Evolutionary conservation across 106 monocot species (phyloP).

Genomic region (Acanthochlamys bracteata): DNA sequence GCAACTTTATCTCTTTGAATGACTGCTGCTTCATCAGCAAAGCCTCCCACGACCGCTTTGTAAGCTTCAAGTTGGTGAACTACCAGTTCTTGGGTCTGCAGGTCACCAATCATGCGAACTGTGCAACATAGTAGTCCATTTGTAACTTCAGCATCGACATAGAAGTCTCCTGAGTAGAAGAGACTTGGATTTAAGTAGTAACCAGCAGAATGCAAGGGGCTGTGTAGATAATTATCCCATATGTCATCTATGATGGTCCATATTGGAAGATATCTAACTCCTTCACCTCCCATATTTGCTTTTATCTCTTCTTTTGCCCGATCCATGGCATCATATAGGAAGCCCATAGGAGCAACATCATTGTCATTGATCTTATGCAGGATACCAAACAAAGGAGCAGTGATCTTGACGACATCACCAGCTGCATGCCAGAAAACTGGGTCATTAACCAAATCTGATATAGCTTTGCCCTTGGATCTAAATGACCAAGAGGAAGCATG

Average conservation of each 20-base stretch:
- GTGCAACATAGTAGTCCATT: conserved; percentile 49
- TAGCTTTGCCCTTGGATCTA: conserved; percentile 23
- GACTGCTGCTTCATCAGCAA: conserved; percentile 31
- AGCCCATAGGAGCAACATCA: conserved; percentile 44
- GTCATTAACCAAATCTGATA: conserved; percentile 34
- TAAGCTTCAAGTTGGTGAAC: conserved; percentile 62
- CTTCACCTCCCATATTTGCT: conserved; percentile 35
- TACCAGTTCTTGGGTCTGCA: conserved; percentile 26
- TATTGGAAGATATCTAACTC: conserved; percentile 26
- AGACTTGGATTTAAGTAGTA: conserved; percentile 67
- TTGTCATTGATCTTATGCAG: conserved; percentile 26
- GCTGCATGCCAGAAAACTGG: conserved; percentile 58
- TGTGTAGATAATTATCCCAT: conserved; percentile 72
- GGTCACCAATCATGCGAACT: conserved; percentile 32
- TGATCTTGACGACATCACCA: conserved; percentile 40
- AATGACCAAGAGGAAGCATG: conserved; percentile 34
- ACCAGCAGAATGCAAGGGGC: conserved; percentile 59
- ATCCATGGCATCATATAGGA: conserved; percentile 83
- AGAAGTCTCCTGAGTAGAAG: conserved; percentile 50
- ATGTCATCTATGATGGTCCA: conserved; percentile 66
- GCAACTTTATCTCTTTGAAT: conserved; percentile 45
- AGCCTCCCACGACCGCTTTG: conserved; percentile 22
- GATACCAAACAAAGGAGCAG: conserved; percentile 44
- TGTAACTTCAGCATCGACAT: conserved; percentile 57
- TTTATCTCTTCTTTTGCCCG: conserved; percentile 57